A percentile compares a stretch with the other conserved stretches of the same genome.
Evolutionary conservation across 345 rosid species (phyloP).

Genomic region (Erodium maritimum): DNA sequence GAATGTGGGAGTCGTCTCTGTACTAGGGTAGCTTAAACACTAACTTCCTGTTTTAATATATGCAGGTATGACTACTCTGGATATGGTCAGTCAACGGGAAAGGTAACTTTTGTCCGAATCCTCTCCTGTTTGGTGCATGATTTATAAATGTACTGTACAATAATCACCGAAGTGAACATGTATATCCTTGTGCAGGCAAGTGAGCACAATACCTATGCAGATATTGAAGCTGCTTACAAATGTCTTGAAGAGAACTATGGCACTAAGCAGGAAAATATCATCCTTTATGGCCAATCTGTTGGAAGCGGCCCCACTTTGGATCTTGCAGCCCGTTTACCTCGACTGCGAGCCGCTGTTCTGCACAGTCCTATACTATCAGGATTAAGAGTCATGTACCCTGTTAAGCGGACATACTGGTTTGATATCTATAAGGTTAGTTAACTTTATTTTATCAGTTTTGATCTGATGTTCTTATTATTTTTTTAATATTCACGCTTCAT

Average conservation of each 20-base stretch:
- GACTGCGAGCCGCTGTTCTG: constrained; percentile 65
- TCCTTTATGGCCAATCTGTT: constrained; percentile 90
- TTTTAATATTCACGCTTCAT: not conserved
- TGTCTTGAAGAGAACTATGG: constrained; percentile 81
- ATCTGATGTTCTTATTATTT: not conserved
- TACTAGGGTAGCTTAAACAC: not conserved
- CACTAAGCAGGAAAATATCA: constrained; percentile 72
- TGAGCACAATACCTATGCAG: constrained; percentile 86
- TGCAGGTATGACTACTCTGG: constrained; percentile 95
- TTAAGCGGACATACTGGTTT: constrained; percentile 82
- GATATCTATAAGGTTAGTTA: constrained; percentile 77
- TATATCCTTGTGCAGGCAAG: constrained; percentile 48
- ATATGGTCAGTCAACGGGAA: constrained; percentile 88
- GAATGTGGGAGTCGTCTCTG: not conserved
- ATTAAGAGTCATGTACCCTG: constrained; percentile 93
- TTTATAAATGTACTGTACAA: not conserved
- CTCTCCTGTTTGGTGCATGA: not conserved
- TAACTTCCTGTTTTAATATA: constrained; percentile 7
- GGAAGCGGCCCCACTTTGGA: constrained; percentile 96
- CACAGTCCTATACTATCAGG: constrained; percentile 97
- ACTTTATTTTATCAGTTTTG: not conserved
- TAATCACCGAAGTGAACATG: constrained; percentile 2
- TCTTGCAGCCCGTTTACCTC: constrained; percentile 66
- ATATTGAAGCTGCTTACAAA: constrained; percentile 89
- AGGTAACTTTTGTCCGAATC: constrained; percentile 35